phyloP scores from a whole-genome alignment of 2,329 filamentous ascomycete species.

The Epichloe gansuensis region DNA sequence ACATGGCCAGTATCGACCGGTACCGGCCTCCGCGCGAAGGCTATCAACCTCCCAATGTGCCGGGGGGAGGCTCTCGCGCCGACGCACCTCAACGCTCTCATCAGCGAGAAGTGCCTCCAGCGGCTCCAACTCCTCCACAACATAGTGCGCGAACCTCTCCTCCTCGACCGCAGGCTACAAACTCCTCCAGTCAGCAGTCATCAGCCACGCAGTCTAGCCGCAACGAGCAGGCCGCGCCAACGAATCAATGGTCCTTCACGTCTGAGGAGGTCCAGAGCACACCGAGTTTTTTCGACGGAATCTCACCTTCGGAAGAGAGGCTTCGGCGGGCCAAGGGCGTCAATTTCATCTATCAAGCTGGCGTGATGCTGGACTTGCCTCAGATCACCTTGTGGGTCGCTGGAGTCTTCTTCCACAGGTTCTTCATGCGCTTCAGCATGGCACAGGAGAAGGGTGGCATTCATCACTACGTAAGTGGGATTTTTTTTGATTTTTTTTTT shows the following conservation, averaged over 20 bases:
- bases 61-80: slow-evolving; percentile 23
- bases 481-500: too few species aligned
- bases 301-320: slow-evolving; percentile 64
- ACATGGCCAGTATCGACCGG: slow-evolving; percentile 48
- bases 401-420: slow-evolving; percentile 88
- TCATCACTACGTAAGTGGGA: slow-evolving; percentile 70
- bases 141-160: slow-evolving; percentile 42
- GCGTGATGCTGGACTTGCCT: slow-evolving; percentile 81
- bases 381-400: slow-evolving; percentile 88
- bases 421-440: slow-evolving; percentile 83
- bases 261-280: slow-evolving; percentile 69
- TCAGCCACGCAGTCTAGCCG: slow-evolving; percentile 25
- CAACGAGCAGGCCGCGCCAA: slow-evolving; percentile 22
- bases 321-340: slow-evolving; percentile 77
- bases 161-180: slow-evolving; percentile 34
- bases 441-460: slow-evolving; percentile 62
- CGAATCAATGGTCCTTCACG: slow-evolving; percentile 79
- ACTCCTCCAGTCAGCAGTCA: slow-evolving; percentile 29
- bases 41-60: slow-evolving; percentile 41
- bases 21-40: slow-evolving; percentile 44
- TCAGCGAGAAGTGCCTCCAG: slow-evolving; percentile 44
- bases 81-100: slow-evolving; percentile 37
- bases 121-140: slow-evolving; percentile 47
- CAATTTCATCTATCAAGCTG: slow-evolving; percentile 92
- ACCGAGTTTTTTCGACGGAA: slow-evolving; percentile 73